These are phyloP conservation scores for Bifiguratus adelaidae DNA, from an alignment of 192 early-diverging fungal genomes.

Conservation along the genomic window DNA sequence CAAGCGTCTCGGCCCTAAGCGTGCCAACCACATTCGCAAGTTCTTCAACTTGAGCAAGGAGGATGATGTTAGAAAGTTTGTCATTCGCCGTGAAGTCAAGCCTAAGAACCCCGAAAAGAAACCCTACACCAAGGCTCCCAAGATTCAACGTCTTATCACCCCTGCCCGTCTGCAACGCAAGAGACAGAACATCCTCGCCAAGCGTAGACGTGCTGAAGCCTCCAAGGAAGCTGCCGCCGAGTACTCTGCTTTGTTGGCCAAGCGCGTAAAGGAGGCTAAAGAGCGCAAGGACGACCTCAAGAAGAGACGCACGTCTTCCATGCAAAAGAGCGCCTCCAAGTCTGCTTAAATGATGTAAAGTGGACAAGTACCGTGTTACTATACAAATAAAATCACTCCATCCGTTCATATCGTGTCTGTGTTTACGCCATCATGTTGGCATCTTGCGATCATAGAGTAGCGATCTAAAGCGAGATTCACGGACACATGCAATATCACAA, in stretches of 20 bases:
- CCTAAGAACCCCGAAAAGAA: slow-evolving; percentile 86
- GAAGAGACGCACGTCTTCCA: slow-evolving; percentile 62
- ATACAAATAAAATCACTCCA: too few relatives aligned
- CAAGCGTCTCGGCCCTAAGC: slow-evolving; percentile 98
- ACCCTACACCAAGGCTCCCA: slow-evolving; percentile 88
- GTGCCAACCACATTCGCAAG: slow-evolving; percentile 98
- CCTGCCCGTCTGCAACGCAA: slow-evolving; percentile 95
- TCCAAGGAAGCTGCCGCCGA: slow-evolving; percentile 72
- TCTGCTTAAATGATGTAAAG: too few relatives aligned
- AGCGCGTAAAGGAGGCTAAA: slow-evolving; percentile 93
- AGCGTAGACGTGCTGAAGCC: slow-evolving; percentile 73
- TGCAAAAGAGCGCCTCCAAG: too few relatives aligned
- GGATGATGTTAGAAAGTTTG: slow-evolving; percentile 99
- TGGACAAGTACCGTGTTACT: too few relatives aligned
- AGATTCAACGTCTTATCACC: slow-evolving; percentile 98
- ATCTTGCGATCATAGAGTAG: too few relatives aligned
- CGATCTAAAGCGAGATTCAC: too few relatives aligned
- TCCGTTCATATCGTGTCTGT: too few relatives aligned
- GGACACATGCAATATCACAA: too few relatives aligned
- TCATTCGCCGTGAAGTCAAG: slow-evolving; percentile 93
- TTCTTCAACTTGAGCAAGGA: slow-evolving; percentile 98
- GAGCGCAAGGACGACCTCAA: slow-evolving; percentile 71
- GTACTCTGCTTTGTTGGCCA: slow-evolving; percentile 79
- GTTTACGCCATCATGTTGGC: too few relatives aligned
- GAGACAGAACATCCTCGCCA: slow-evolving; percentile 78